Evolutionary conservation across 179 eudicot species (phyloP).

Genomic region (Sideroxylon spinosum): DNA sequence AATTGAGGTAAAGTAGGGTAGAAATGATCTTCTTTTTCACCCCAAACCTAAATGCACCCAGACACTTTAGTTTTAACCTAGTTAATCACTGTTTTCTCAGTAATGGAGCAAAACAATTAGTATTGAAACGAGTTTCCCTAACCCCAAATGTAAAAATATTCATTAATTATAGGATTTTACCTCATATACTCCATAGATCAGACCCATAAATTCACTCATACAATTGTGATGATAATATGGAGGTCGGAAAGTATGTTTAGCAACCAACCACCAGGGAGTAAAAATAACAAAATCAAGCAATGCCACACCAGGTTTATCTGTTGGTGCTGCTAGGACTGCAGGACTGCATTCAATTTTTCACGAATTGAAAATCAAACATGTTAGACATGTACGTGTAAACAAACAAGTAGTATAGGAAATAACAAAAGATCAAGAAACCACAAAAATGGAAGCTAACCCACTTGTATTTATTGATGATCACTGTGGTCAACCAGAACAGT

Average conservation of each 20-base stretch:
- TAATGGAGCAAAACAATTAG: neutral
- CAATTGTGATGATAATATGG: conserved; percentile 98
- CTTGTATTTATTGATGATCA: conserved; percentile 95
- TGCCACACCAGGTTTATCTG: conserved; percentile 96
- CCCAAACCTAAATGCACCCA: conserved; percentile 3
- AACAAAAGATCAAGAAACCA: neutral
- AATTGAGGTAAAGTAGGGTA: neutral
- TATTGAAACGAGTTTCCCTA: neutral
- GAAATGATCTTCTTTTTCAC: neutral
- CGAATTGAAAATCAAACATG: neutral
- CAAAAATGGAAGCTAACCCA: conserved; percentile 16
- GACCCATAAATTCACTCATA: conserved; percentile 99
- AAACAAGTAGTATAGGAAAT: neutral
- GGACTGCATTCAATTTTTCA: conserved; percentile 43
- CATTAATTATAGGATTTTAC: conserved; percentile 30
- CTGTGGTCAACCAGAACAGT: conserved; percentile 90
- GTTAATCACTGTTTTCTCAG: no score
- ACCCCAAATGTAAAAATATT: neutral
- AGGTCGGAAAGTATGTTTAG: conserved; percentile 96
- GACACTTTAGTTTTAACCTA: no score
- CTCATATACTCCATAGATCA: conserved; percentile 90
- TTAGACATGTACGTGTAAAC: neutral
- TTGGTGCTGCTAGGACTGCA: conserved; percentile 94
- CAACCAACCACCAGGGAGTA: conserved; percentile 98
- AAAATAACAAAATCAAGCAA: conserved; percentile 95